phyloP scores from a whole-genome alignment of 1,139 yeast genomes.

The Taphrina pruni region DNA sequence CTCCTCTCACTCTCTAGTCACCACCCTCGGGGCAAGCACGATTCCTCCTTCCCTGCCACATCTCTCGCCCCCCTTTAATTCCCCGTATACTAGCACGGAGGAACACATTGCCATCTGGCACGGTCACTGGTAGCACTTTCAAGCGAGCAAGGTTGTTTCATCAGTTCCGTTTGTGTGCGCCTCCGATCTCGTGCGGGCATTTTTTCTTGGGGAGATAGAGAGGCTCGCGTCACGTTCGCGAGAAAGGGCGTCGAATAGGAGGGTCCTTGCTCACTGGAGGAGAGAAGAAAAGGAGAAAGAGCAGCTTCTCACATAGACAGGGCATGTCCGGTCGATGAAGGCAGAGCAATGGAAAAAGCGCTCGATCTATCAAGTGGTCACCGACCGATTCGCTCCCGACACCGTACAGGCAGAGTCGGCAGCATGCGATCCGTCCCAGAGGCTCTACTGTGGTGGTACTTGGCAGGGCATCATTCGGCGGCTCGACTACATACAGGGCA shows the following conservation, averaged over 20 bases:
- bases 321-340: conserved; percentile 38
- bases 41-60: neutral
- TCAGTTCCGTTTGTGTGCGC: neutral
- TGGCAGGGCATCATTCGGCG: conserved; percentile 43
- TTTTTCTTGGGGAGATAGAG: neutral
- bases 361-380: conserved; percentile 43
- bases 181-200: conserved; percentile 6
- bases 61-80: neutral
- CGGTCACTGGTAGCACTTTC: neutral
- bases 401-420: conserved; percentile 18
- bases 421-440: conserved; percentile 18
- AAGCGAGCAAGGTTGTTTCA: neutral
- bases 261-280: too few relatives aligned
- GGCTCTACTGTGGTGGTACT: conserved; percentile 44
- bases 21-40: neutral
- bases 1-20: neutral
- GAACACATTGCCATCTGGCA: neutral
- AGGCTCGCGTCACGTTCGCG: conserved; percentile 8
- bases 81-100: neutral
- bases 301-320: conserved; percentile 6
- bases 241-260: neutral
- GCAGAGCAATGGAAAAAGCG: conserved; percentile 43
- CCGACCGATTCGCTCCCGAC: conserved; percentile 38
- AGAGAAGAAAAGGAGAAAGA: too few relatives aligned
- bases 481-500: conserved; percentile 44